These are phyloP conservation scores for Dichotomopilus funicola DNA, from an alignment of 2,329 filamentous ascomycete species.

Conservation along the genomic window DNA sequence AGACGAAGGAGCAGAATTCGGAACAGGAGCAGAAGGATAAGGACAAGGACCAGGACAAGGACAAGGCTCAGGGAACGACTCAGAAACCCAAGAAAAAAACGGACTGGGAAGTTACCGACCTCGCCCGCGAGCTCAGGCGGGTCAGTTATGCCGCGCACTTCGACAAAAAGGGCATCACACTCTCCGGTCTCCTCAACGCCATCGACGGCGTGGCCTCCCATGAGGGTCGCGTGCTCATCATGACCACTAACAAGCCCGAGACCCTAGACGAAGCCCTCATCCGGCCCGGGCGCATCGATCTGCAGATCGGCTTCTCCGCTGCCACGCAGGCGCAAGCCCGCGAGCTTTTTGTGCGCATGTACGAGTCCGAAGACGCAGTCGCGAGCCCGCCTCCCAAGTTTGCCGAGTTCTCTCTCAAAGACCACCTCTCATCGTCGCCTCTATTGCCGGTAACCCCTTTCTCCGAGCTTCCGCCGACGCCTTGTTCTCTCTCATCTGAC, in stretches of 20 bases:
- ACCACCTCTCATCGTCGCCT: no score
- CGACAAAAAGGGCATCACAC: conserved; percentile 53
- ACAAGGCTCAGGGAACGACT: conserved; percentile 21
- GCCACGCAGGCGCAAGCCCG: conserved; percentile 47
- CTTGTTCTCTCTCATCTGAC: conserved; percentile 2
- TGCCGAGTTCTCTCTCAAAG: background rate
- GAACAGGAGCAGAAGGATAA: conserved; percentile 20
- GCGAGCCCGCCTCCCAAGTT: background rate
- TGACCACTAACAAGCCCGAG: conserved; percentile 75
- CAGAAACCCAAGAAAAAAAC: conserved; percentile 30
- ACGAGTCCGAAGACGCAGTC: conserved; percentile 38
- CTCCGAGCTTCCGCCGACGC: conserved; percentile 4
- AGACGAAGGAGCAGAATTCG: conserved; percentile 6
- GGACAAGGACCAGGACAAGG: conserved; percentile 18
- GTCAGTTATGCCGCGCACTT: conserved; percentile 28
- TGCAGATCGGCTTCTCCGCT: conserved; percentile 52
- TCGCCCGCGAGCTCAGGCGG: conserved; percentile 39
- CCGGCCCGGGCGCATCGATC: conserved; percentile 65
- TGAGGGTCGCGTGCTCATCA: conserved; percentile 72
- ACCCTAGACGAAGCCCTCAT: conserved; percentile 67
- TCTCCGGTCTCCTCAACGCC: conserved; percentile 74
- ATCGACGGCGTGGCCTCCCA: conserved; percentile 77
- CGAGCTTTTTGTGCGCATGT: conserved; percentile 58
- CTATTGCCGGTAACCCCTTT: conserved; percentile 4
- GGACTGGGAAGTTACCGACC: conserved; percentile 31